Base-by-base conservation (phyloP, 2,329 filamentous ascomycete species). In the Fusarium keratoplasticum region DNA sequence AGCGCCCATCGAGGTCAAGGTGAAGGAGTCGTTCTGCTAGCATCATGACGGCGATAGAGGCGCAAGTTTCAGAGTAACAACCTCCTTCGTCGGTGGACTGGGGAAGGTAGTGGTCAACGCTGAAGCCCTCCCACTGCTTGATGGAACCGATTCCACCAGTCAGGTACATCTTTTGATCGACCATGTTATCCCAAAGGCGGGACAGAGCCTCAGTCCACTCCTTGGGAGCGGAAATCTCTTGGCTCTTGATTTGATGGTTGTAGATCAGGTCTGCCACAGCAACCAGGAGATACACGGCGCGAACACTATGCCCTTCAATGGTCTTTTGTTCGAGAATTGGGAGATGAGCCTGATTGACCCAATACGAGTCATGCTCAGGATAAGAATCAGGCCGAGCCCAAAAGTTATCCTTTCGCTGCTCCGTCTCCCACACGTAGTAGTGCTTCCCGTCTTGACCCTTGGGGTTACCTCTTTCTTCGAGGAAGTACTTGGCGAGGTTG, bases 241-340 rank as follows among this genome's bases (percentile, higher is more conserved):
- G 77, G 27, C 54, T 79, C 66, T 18, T 73, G 67, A 5, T n/a
- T 29, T 62, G 20, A 27, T 66, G n/a, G 10, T 75, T 50, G 40
- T 64, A 54, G 1, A 88, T 77, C 6, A 91, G 78, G 75, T 92
- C 89, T 1, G 90, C 87, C 0, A 87, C 87, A 0, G 87, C 89
- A 2, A 88, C 90, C 6, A 90, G 82, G 2, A 92, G 84, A 74
- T 92, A 92, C 85, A 91, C 87, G 0, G 88, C 89, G 10, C 90
- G 83, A 1, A 92, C 90, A 0, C 87, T 85, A 66, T 92, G 90
- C 0, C 90, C 90, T 72, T 91, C 87, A 36, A 67, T 58, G 13
- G 36, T 63, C 27, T 57, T 38, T 22, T 57, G 67, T n/a, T 90
- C 82, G 0, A 85, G 75, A 27, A 91, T 87, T 0, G 89, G 89